Evolutionary conservation across 306 rosid species (phyloP), one percentile per base, ranked within the genome.

Genomic region (Castanopsis chinensis): DNA sequence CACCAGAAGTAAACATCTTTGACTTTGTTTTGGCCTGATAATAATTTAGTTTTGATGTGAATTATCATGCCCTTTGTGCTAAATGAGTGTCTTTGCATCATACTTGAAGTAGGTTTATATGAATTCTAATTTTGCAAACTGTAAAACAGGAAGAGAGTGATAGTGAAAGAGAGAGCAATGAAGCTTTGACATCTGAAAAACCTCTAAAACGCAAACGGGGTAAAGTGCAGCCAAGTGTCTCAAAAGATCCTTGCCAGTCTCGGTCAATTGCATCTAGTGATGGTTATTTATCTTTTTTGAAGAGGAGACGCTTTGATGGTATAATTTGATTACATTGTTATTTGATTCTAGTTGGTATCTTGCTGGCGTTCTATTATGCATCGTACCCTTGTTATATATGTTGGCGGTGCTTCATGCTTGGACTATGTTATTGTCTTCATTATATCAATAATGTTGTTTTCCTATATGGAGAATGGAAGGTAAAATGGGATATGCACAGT

Each of bases 121-220:
- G 63, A 74, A 55, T 80, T 49, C 25, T 74, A 51, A 41, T 81
- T 72, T 83, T 73, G 67, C 79, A 64, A 15, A 11, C 72, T 78
- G 57, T 67, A 71, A 78, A 86, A 76, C 88, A 91, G 97, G 92
- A 83, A 78, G 91, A 83, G 73, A 90, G 87, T 78, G 92, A 89
- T 69, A 92, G 89, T 84, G 97, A 91, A 71, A 81, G 72, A 59
- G 97, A 91, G 84, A 90, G 90, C 81, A 85, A 84, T 79, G 92
- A 90, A 75, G 90, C 86, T 69, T 79, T 79, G 13, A 88, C 76
- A 77, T 80, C 93, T 76, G 85, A 12, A 75, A 86, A 81, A 76
- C 81, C 76, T 58, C 81, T 79, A 73, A 89, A 90, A 79, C 86
- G 83, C 35, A 90, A 91, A 79, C 80, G 85, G 78, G 89, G 87